Evolutionary conservation across 2,329 filamentous ascomycete genomes (phyloP).

Genomic region (Stagonosporopsis tanaceti): DNA sequence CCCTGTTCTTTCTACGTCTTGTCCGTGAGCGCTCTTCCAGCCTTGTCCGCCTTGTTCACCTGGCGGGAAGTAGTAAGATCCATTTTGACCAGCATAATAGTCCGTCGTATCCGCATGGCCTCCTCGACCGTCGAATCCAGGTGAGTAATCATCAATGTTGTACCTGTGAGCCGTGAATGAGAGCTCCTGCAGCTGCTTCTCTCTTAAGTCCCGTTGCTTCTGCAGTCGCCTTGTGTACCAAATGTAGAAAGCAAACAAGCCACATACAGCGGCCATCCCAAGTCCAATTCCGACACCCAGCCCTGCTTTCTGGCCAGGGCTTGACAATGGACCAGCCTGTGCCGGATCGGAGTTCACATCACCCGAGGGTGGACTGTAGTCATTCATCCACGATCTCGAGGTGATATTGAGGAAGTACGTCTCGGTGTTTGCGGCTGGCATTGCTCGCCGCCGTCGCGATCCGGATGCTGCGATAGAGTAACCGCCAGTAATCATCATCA

Average conservation of each 20-base stretch:
- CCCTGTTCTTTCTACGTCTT: conserved; percentile 56
- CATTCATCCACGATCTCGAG: conserved; percentile 64
- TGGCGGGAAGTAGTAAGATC: conserved; percentile 39
- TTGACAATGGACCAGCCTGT: conserved; percentile 49
- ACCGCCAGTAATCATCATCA: conserved; percentile 69
- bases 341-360: conserved; percentile 20
- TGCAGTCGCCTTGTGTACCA: conserved; percentile 56
- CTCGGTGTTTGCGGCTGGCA: conserved; percentile 52
- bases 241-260: conserved; percentile 55
- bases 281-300: conserved; percentile 56
- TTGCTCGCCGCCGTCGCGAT: conserved; percentile 49
- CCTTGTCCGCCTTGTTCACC: conserved; percentile 36
- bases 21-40: conserved; percentile 40
- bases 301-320: conserved; percentile 55
- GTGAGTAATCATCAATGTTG: conserved; percentile 48
- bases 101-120: conserved; percentile 53
- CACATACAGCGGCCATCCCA: conserved; percentile 53
- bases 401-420: conserved; percentile 68
- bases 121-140: conserved; percentile 45
- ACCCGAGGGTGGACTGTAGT: conserved; percentile 61
- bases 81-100: conserved; percentile 35
- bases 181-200: conserved; percentile 63
- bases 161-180: conserved; percentile 60
- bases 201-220: conserved; percentile 54
- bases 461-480: conserved; percentile 58